Conservation (phyloP, 2,329 filamentous ascomycete species). For the Macroventuria anomochaeta region DNA sequence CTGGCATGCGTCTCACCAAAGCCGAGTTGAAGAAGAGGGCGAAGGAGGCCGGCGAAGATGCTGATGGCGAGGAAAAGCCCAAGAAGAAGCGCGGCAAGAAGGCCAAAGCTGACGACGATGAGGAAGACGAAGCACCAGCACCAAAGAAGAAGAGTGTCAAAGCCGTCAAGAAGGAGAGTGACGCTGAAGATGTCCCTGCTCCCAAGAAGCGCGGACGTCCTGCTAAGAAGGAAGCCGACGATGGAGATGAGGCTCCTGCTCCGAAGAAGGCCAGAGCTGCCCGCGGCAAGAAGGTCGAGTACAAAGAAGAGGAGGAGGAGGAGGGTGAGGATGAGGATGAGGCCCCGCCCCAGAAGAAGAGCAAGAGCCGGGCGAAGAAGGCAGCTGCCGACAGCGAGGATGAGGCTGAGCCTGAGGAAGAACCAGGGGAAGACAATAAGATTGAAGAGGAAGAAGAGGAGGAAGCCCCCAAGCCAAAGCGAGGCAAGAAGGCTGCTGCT, state of each 20-base stretch:
- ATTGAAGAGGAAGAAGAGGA: slow-evolving; percentile 22
- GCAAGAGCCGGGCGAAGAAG: slow-evolving; percentile 39
- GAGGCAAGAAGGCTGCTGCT: slow-evolving; percentile 27
- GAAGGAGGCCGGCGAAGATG: slow-evolving; percentile 33
- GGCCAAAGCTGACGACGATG: slow-evolving; percentile 37
- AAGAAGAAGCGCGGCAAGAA: slow-evolving; percentile 53
- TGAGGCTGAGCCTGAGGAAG: slow-evolving; percentile 15
- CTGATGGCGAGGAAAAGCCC: slow-evolving; percentile 41
- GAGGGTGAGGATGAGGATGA: slow-evolving; percentile 34
- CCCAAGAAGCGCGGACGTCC: slow-evolving; percentile 40
- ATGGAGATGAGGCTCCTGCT: slow-evolving; percentile 40
- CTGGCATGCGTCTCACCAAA: slow-evolving; percentile 63
- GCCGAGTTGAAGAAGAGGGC: slow-evolving; percentile 42
- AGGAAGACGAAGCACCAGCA: slow-evolving; percentile 36
- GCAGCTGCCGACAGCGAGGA: slow-evolving; percentile 29
- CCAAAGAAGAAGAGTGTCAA: slow-evolving; percentile 35
- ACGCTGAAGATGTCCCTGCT: slow-evolving; percentile 39
- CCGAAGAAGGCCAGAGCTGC: slow-evolving; percentile 40
- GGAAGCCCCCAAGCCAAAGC: slow-evolving; percentile 32
- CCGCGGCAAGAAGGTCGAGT: slow-evolving; percentile 35
- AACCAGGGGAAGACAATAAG: slow-evolving; percentile 20
- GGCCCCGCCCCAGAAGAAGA: slow-evolving; percentile 30
- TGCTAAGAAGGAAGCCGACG: slow-evolving; percentile 34
- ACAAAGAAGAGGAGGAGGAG: slow-evolving; percentile 35
- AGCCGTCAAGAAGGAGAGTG: slow-evolving; percentile 17